A percentile compares a stretch with the other conserved stretches of the same genome.
These are phyloP conservation scores for Leccinum disarticulatum DNA, from an alignment of 768 basidiomycete genomes.

Conservation along the genomic window DNA sequence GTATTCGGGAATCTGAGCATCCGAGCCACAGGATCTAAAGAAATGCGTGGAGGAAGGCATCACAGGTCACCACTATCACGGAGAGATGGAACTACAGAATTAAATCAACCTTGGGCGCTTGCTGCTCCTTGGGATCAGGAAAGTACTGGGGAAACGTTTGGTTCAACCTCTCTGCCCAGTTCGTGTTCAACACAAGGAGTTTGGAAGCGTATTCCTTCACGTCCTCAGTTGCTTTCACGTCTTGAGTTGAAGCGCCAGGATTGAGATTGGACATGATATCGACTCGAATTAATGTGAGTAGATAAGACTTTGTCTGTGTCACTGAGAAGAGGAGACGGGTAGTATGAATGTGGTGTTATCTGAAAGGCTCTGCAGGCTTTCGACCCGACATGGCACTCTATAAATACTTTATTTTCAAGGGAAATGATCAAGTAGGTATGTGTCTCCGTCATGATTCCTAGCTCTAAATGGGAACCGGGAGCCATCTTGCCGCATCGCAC, in stretches of 20 bases:
- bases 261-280: too few relatives aligned
- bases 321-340: not conserved
- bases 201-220: not conserved
- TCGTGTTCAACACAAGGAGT: slow-evolving; percentile 7
- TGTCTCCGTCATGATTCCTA: not conserved
- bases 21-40: slow-evolving; percentile 73
- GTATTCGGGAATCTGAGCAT: slow-evolving; percentile 83
- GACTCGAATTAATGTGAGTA: too few relatives aligned
- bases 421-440: too few relatives aligned
- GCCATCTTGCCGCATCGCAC: too few relatives aligned
- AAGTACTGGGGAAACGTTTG: slow-evolving; percentile 24
- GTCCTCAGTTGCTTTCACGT: too few relatives aligned
- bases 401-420: too few relatives aligned
- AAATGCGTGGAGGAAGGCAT: not conserved
- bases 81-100: not conserved
- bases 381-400: not conserved
- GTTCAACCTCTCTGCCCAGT: slow-evolving; percentile 24
- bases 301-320: not conserved
- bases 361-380: not conserved
- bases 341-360: too few relatives aligned
- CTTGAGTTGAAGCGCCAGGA: too few relatives aligned
- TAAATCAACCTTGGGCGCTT: slow-evolving; percentile 22
- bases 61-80: not conserved
- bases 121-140: slow-evolving; percentile 6
- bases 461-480: not conserved